Evolutionary conservation across 768 basidiomycete genomes (phyloP).

Genomic region (Leccinum subgranulosum): DNA sequence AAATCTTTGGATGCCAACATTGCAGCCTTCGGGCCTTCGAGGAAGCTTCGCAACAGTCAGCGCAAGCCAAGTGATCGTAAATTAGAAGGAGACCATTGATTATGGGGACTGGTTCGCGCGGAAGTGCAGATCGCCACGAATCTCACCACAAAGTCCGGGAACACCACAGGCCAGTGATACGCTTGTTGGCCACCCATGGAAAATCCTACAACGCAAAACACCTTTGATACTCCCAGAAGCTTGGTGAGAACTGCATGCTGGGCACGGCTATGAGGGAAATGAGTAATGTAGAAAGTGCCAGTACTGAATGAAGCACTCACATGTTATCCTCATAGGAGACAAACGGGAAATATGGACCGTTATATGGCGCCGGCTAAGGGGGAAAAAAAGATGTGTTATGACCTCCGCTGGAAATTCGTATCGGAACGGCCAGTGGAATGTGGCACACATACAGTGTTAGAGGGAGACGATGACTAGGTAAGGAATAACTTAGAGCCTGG

Average conservation of each 20-base stretch:
- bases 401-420: background rate
- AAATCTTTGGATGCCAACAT: conserved; percentile 54
- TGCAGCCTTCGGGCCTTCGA: conserved; percentile 59
- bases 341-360: conserved; percentile 57
- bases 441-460: conserved; percentile 38
- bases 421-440: background rate
- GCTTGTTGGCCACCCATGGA: conserved; percentile 63
- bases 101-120: conserved; percentile 53
- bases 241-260: conserved; percentile 51
- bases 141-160: conserved; percentile 53
- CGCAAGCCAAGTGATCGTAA: background rate
- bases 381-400: background rate
- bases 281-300: background rate
- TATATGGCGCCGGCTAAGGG: conserved; percentile 49
- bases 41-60: conserved; percentile 40
- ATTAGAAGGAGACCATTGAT: conserved; percentile 41
- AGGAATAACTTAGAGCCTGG: background rate
- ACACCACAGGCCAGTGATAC: conserved; percentile 57
- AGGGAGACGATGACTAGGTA: conserved; percentile 50
- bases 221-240: conserved; percentile 11
- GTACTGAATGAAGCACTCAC: conserved; percentile 26
- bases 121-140: conserved; percentile 47
- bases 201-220: conserved; percentile 41
- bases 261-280: conserved; percentile 39
- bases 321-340: conserved; percentile 59